Evolutionary conservation across 2,329 filamentous ascomycete genomes (phyloP), one percentile per base, ranked within the genome.

Genomic region (Cordyceps tenuipes): DNA sequence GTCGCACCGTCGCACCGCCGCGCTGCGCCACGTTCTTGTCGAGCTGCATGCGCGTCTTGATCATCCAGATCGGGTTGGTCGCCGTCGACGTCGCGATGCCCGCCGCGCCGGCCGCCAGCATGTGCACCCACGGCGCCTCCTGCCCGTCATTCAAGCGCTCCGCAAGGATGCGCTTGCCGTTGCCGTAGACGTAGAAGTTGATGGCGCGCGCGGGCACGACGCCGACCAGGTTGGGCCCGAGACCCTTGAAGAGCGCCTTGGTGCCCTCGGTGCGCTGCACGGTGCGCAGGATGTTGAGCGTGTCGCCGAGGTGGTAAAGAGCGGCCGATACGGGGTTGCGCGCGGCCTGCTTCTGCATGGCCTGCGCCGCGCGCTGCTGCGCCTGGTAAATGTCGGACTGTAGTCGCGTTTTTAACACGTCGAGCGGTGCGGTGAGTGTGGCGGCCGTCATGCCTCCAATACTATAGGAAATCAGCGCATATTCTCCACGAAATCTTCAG

Each of bases 11-110:
- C 2, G 12, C 29, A 21, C 44, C 44, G 21, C 21, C 15, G 21
- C 57, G 48, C 57, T 52, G 82, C 17, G 87, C 88, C 57, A 85
- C 83, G 69, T 89, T 90, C 77, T 92, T 95, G 77, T 97, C 92
- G 39, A 97, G 82, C 75, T 97, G 92, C 66, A 97, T 72, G 36
- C 92, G 81, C 46, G 92, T 97, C 80, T 97, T 97, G 70, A 97
- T 85, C 64, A 97, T 82, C 92, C 92, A 97, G 69, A 97, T 96
- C 1, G 92, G 92, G 73, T 97, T 97, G 43, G 92, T 97, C 23
- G 88, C 90, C 1, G 93, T 97, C 51, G 90, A 90, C 0, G 93
- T 97, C 7, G 87, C 86, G 48, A 97, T 83, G 2, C 92, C 92
- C 1, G 92, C 91, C 17, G 82, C 79, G 1, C 89, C 84, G 5